Conservation (phyloP, 2,329 filamentous ascomycete genomes). For the Penicillium sp. region DNA sequence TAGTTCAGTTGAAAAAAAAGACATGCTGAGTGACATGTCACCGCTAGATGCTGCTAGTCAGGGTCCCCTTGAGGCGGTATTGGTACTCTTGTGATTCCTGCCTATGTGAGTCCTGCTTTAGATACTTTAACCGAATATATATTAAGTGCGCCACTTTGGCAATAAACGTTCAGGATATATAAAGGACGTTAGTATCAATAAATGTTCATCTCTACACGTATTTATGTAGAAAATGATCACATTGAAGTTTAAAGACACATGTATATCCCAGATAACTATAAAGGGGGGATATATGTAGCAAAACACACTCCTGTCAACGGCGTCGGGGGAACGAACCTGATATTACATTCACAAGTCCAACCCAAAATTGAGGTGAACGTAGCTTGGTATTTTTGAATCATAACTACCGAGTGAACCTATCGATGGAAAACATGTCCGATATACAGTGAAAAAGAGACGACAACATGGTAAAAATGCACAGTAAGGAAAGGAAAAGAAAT, state of each 20-base stretch:
- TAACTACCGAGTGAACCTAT: background rate
- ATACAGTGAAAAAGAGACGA: background rate
- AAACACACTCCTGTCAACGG: background rate
- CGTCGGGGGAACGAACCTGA: too few relatives aligned
- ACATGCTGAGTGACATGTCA: background rate
- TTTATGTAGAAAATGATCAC: too few relatives aligned
- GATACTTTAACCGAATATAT: background rate
- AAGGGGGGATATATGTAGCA: background rate
- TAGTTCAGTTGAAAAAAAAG: background rate
- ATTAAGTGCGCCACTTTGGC: too few relatives aligned
- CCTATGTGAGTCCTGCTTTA: background rate
- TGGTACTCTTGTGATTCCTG: background rate
- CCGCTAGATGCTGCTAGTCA: background rate
- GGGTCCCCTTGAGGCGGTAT: background rate
- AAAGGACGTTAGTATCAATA: background rate
- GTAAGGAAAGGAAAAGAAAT: background rate
- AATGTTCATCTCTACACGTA: background rate
- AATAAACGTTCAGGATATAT: too few relatives aligned
- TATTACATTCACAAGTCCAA: background rate
- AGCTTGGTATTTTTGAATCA: slow-evolving; percentile 1
- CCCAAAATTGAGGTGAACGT: background rate
- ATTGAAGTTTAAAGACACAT: background rate
- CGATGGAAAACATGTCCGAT: background rate
- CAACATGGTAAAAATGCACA: background rate
- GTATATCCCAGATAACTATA: background rate